Evolutionary conservation across 352 stramenopile genomes (phyloP).

Genomic region (Blastocystis sp.): DNA sequence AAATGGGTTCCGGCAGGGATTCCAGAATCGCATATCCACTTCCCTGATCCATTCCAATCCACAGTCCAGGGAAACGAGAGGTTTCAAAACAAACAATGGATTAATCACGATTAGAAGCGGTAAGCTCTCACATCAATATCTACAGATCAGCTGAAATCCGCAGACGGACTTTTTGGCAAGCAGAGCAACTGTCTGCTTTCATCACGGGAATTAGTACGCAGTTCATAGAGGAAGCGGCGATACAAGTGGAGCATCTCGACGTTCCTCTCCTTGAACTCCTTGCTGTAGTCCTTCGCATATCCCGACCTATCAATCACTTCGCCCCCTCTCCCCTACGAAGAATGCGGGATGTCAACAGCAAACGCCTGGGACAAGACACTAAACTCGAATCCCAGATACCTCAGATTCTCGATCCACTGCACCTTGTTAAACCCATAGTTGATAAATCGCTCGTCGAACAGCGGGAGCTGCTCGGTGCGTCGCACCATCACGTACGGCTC

Average conservation of each 20-base stretch:
- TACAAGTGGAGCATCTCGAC: constrained; percentile 46
- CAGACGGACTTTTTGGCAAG: neutral
- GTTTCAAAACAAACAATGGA: neutral
- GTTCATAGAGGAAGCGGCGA: neutral
- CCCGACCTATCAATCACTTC: neutral
- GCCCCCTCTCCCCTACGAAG: neutral
- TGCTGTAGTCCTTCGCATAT: constrained; percentile 41
- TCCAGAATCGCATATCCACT: neutral
- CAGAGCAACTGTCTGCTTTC: constrained; percentile 18
- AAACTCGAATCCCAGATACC: constrained; percentile 48
- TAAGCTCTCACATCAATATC: neutral
- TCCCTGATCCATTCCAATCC: neutral
- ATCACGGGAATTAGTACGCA: neutral
- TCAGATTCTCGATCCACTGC: constrained; percentile 54
- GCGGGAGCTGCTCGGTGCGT: neutral
- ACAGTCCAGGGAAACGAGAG: no score
- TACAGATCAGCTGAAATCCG: neutral
- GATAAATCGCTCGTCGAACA: constrained; percentile 52
- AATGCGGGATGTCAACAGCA: constrained; percentile 55
- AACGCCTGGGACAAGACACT: constrained; percentile 24
- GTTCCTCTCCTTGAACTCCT: neutral
- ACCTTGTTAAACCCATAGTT: constrained; percentile 57
- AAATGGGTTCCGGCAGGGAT: neutral
- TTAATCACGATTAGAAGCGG: neutral
- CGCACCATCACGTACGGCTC: constrained; percentile 52